These are phyloP conservation scores for Teratosphaeria epicoccoides DNA, from an alignment of 2,329 filamentous ascomycete species.

Conservation along the genomic window DNA sequence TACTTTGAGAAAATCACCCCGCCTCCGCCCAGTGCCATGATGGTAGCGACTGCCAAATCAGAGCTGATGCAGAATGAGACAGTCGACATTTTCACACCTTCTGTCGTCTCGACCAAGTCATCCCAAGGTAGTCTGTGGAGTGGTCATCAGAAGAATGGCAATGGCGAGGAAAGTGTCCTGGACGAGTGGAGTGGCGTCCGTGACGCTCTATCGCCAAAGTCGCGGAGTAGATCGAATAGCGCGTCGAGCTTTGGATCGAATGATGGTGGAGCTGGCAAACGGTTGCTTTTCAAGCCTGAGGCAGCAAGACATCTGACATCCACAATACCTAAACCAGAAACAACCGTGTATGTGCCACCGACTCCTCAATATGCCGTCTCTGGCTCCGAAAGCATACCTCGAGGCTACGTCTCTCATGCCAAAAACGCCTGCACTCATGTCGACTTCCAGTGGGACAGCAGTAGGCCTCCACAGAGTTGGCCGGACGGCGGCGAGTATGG, in stretches of 20 bases:
- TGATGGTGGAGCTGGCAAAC: constrained; percentile 17
- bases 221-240: constrained; percentile 40
- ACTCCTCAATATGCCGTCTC: constrained; percentile 76
- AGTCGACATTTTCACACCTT: constrained; percentile 35
- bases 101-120: constrained; percentile 27
- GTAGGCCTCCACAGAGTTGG: constrained; percentile 66
- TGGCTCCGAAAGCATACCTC: constrained; percentile 66
- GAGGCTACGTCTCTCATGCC: constrained; percentile 82
- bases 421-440: constrained; percentile 73
- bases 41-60: constrained; percentile 81
- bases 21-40: constrained; percentile 72
- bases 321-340: constrained; percentile 20
- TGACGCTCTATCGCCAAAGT: constrained; percentile 24
- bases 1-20: constrained; percentile 91
- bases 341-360: constrained; percentile 57
- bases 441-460: constrained; percentile 97
- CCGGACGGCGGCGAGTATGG: constrained; percentile 78
- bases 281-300: constrained; percentile 18
- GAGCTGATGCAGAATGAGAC: constrained; percentile 68
- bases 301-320: constrained; percentile 16
- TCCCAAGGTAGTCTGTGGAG: constrained; percentile 36
- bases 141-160: constrained; percentile 23
- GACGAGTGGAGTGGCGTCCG: constrained; percentile 22
- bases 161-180: constrained; percentile 12
- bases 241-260: constrained; percentile 28